phyloP scores from a whole-genome alignment of 352 stramenopile species.

The Thalassiosira livingstoniorum region DNA sequence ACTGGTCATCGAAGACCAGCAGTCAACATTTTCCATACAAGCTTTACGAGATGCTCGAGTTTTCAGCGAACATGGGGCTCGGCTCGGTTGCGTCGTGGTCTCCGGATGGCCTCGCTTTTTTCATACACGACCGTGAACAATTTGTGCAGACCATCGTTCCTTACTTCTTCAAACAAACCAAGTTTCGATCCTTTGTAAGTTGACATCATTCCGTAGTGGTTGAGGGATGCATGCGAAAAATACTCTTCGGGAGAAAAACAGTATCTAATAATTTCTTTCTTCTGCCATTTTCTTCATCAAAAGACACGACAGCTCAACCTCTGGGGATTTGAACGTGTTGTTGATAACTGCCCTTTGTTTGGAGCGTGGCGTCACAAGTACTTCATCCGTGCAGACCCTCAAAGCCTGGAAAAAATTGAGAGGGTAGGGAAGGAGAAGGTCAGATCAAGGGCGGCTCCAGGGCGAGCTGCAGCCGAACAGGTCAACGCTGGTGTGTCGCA shows the following conservation, averaged over 20 bases:
- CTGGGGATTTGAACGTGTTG: slow-evolving; percentile 23
- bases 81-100: slow-evolving; percentile 57
- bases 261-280: not conserved
- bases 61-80: slow-evolving; percentile 12
- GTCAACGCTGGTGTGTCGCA: no score
- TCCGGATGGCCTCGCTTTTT: slow-evolving; percentile 52
- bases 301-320: slow-evolving; percentile 39
- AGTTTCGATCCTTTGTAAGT: slow-evolving; percentile 72
- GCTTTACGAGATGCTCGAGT: slow-evolving; percentile 51
- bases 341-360: not conserved
- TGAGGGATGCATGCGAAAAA: not conserved
- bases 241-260: not conserved
- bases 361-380: slow-evolving; percentile 1
- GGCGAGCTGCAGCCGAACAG: no score
- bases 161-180: slow-evolving; percentile 69
- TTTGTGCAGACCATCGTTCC: slow-evolving; percentile 68
- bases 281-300: not conserved
- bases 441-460: no score
- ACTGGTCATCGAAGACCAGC: no score
- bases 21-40: slow-evolving; percentile 62
- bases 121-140: slow-evolving; percentile 57
- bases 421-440: no score
- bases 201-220: not conserved
- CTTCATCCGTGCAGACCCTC: slow-evolving; percentile 38
- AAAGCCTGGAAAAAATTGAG: no score